These are phyloP conservation scores for Ophiostoma sp. DNA, from an alignment of 2,329 filamentous ascomycete genomes.

Conservation along the genomic window DNA sequence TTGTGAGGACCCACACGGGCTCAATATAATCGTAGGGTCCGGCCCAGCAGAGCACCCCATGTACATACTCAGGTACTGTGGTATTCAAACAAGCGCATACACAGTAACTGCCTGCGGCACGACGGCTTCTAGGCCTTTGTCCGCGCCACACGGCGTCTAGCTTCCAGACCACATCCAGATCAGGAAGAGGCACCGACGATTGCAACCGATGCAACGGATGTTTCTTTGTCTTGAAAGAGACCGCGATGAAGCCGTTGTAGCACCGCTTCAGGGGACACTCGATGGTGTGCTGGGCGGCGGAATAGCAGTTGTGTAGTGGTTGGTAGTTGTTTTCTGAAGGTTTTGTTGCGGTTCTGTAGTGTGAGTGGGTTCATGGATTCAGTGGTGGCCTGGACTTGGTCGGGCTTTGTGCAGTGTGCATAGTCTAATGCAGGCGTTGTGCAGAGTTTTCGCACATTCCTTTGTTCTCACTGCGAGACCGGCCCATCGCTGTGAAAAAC, in stretches of 20 bases:
- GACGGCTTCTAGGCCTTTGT: not conserved
- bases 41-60: too few relatives aligned
- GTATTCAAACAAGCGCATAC: too few relatives aligned
- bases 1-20: too few relatives aligned
- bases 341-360: not conserved
- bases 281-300: not conserved
- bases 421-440: not conserved
- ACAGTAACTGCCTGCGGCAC: not conserved
- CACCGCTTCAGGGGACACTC: not conserved
- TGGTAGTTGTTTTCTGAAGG: too few relatives aligned
- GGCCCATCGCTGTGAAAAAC: not conserved
- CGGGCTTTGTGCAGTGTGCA: too few relatives aligned
- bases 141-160: not conserved
- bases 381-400: not conserved
- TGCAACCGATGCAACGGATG: not conserved
- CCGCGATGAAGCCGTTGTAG: not conserved
- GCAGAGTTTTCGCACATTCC: constrained; percentile 15
- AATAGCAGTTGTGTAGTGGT: not conserved
- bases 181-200: constrained; percentile 11
- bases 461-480: constrained; percentile 14
- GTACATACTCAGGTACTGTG: too few relatives aligned
- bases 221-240: constrained; percentile 11
- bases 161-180: constrained; percentile 5
- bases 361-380: not conserved
- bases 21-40: too few relatives aligned